These are phyloP conservation scores for Tricholoma hemisulphureum DNA, from an alignment of 768 basidiomycete species.

Conservation along the genomic window DNA sequence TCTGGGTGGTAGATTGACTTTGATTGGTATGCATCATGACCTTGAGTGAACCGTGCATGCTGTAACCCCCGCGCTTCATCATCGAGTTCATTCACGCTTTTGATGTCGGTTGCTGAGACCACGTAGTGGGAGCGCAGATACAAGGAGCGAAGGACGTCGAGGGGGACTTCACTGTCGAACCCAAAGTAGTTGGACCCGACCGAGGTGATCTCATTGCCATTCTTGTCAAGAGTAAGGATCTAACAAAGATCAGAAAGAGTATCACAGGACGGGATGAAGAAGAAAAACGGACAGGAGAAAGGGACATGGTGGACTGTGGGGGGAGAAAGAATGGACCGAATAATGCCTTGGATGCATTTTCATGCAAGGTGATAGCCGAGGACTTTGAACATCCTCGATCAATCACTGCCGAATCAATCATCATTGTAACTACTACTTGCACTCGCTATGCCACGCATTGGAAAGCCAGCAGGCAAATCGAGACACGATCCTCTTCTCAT, in stretches of 20 bases:
- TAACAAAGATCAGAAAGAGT: conserved; percentile 26
- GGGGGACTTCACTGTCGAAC: conserved; percentile 81
- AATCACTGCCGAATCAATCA: background rate
- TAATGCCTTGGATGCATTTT: conserved; percentile 6
- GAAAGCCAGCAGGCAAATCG: conserved; percentile 51
- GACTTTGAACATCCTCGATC: conserved; percentile 2
- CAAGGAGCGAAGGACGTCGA: conserved; percentile 81
- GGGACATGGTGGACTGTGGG: conserved; percentile 22
- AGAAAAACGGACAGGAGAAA: conserved; percentile 24
- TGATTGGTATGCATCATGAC: conserved; percentile 61
- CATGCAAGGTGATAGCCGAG: background rate
- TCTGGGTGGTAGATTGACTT: conserved; percentile 85
- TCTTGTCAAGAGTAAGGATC: conserved; percentile 70
- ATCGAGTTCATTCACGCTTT: conserved; percentile 32
- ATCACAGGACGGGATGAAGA: background rate
- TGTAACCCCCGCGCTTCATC: conserved; percentile 41
- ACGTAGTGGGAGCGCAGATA: conserved; percentile 85
- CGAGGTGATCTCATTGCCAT: conserved; percentile 68
- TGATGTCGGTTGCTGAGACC: conserved; percentile 37
- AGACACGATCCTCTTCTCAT: conserved; percentile 87
- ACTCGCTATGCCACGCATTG: conserved; percentile 62
- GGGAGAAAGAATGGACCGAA: conserved; percentile 13
- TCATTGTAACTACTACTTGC: conserved; percentile 4
- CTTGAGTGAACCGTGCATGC: conserved; percentile 55
- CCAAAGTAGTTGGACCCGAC: conserved; percentile 88